Evolutionary conservation across 2,329 filamentous ascomycete species (phyloP).

Genomic region (Teratosphaeriaceae sp.): DNA sequence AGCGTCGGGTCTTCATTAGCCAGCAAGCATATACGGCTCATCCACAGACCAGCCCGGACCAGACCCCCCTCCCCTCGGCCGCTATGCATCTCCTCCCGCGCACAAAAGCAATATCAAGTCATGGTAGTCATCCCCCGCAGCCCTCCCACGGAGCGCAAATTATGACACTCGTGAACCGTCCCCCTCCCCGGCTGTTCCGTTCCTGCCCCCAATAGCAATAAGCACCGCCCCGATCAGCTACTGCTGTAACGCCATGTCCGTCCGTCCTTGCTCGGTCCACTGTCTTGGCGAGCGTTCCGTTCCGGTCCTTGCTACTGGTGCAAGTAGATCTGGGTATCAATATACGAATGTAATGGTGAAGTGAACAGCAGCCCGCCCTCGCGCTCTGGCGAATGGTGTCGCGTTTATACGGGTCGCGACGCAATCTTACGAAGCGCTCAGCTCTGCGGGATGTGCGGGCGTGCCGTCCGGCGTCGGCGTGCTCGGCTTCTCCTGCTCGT

Average conservation of each 20-base stretch:
- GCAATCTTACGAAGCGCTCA: conserved; percentile 5
- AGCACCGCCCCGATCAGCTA: too few species aligned
- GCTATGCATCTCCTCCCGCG: too few species aligned
- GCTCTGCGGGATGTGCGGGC: conserved; percentile 6
- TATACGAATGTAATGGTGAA: conserved; percentile 1
- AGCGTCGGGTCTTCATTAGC: too few species aligned
- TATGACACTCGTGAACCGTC: too few species aligned
- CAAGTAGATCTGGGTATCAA: conserved; percentile 2
- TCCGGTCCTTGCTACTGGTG: background rate
- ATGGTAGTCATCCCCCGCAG: background rate
- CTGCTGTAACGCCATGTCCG: background rate
- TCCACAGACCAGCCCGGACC: too few species aligned
- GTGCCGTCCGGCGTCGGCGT: conserved; percentile 6
- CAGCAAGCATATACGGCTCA: too few species aligned
- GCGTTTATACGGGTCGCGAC: too few species aligned
- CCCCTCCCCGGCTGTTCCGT: too few species aligned
- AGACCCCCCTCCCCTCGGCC: too few species aligned
- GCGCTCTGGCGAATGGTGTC: too few species aligned
- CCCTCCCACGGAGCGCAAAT: too few species aligned
- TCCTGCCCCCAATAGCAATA: too few species aligned
- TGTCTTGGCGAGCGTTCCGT: background rate
- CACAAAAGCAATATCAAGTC: background rate
- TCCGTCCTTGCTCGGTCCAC: background rate
- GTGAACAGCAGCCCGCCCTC: background rate
- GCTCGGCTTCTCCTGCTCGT: conserved; percentile 36